These are phyloP conservation scores for Orychophragmus violaceus DNA, from an alignment of 345 rosid species.

Conservation along the genomic window DNA sequence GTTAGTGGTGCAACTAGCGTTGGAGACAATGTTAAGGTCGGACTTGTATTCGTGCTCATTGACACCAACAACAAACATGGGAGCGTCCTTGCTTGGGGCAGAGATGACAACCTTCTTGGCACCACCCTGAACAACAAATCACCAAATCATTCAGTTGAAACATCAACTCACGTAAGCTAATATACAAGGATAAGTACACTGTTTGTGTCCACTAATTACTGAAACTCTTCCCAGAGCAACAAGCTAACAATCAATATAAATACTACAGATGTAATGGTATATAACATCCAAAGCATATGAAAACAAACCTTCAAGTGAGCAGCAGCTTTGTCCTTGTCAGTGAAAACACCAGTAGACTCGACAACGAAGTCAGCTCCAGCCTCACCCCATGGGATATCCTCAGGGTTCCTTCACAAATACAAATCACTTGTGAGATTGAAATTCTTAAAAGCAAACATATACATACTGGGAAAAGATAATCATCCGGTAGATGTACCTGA, in stretches of 20 bases:
- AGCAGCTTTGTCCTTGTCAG: slow-evolving; percentile 92
- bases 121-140: slow-evolving; percentile 51
- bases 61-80: slow-evolving; percentile 94
- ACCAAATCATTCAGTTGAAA: neutral
- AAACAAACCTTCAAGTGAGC: slow-evolving; percentile 80
- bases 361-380: slow-evolving; percentile 76
- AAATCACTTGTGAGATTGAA: neutral
- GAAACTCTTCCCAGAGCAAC: neutral
- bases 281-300: neutral
- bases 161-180: too few species aligned
- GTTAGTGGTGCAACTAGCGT: slow-evolving; percentile 96
- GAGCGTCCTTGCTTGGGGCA: slow-evolving; percentile 91
- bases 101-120: slow-evolving; percentile 93
- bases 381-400: slow-evolving; percentile 84
- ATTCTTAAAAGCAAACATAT: neutral
- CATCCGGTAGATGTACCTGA: slow-evolving; percentile 38
- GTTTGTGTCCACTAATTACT: too few species aligned
- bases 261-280: too few species aligned
- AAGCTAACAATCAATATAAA: too few species aligned
- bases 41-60: slow-evolving; percentile 84
- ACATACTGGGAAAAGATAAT: neutral
- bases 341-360: slow-evolving; percentile 90
- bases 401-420: slow-evolving; percentile 54
- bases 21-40: slow-evolving; percentile 65
- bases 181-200: too few species aligned